Base-by-base conservation (phyloP, 2,329 filamentous ascomycete genomes). In the Fusarium begoniae region DNA sequence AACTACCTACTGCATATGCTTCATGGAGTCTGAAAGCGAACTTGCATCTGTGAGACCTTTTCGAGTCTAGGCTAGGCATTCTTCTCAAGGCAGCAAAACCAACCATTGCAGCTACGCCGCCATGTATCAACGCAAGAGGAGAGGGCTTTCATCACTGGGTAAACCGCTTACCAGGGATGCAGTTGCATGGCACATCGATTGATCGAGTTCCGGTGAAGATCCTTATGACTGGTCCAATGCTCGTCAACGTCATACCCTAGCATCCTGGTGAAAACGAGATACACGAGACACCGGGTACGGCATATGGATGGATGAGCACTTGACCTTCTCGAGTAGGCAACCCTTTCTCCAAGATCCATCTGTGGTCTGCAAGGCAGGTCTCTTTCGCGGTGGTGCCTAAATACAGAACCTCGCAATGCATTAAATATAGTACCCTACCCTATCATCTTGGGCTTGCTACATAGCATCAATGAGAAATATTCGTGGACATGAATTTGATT, bases 231-330 rank as follows among this genome's bases (percentile, higher is more conserved):
- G 57, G 6, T 55, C 32, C 35, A 38, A 53, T 70, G 44, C 37
- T 40, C 18, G 32, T 47, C 17, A 70, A 73, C 60, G 70, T 73
- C 70, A 73, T 66, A 48, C 20, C 30, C 32, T 51, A n/a, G 58
- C 48, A 53, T 40, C 38, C 35, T 37, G 17, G 66, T 50, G 53
- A 45, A 30, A 57, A n/a, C 44, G 40, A 58, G 61, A 51, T 54
- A 70, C 66, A 73, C 70, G 60, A 69, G 53, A 57, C 48, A 73
- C 55, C 26, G 41, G 51, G 66, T 51, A 69, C 65, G 38, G 57
- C 48, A 62, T 45, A 67, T 43, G 57, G 63, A 67, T 66, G 43
- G 47, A 65, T 66, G 45, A 48, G 41, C 65, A 43, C 54, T 67
- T 60, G 35, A 66, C 51, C 48, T 65, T 57, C 71, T 45, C 41